Evolutionary conservation across 2,329 filamentous ascomycete species (phyloP).

Genomic region (Pseudogymnoascus destructans): DNA sequence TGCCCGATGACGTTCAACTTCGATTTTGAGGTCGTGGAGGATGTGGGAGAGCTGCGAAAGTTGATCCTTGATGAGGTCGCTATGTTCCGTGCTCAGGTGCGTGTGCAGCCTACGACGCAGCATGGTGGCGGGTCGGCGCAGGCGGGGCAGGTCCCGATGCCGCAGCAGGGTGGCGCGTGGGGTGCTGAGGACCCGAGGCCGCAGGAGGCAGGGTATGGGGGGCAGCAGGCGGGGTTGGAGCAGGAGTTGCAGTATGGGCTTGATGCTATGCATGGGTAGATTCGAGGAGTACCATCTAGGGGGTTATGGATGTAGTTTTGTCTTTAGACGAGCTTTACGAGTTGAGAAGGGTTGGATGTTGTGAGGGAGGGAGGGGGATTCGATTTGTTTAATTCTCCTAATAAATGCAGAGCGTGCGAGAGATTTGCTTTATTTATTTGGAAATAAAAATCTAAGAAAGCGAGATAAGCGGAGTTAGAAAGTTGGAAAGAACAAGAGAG

Average conservation of each 20-base stretch:
- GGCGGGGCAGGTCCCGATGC: conserved; percentile 22
- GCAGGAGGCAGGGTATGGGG: conserved; percentile 20
- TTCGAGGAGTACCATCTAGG: neutral
- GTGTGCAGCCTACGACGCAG: conserved; percentile 25
- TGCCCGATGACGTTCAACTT: conserved; percentile 96
- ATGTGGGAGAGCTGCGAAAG: conserved; percentile 85
- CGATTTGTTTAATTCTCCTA: conserved; percentile 1
- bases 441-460: neutral
- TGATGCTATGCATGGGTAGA: conserved; percentile 24
- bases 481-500: neutral
- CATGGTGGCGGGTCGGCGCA: conserved; percentile 19
- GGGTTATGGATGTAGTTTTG: neutral
- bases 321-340: neutral
- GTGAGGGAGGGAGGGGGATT: neutral
- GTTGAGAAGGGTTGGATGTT: neutral
- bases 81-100: conserved; percentile 55
- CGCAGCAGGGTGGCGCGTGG: conserved; percentile 23
- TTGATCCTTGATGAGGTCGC: conserved; percentile 96
- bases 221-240: conserved; percentile 22
- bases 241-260: conserved; percentile 27
- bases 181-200: conserved; percentile 26
- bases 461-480: neutral
- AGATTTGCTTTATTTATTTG: neutral
- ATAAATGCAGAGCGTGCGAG: neutral
- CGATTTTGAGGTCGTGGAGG: conserved; percentile 94